Conservation (phyloP, 345 rosid genomes). For the Triadica sebifera region DNA sequence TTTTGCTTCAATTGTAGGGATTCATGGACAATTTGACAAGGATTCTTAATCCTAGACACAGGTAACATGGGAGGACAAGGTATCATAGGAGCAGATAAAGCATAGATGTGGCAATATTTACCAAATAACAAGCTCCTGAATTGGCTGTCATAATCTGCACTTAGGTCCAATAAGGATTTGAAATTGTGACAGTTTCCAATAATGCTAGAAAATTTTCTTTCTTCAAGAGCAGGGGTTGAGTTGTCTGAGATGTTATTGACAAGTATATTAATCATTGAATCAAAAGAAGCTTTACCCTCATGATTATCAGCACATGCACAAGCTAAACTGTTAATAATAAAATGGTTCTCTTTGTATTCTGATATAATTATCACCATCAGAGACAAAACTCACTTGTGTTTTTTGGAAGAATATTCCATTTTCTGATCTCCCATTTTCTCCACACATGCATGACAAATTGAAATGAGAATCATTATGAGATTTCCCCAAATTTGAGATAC, state of each 20-base stretch:
- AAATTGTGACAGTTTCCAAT: constrained; percentile 10
- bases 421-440: constrained; percentile 17
- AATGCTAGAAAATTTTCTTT: constrained; percentile 16
- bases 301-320: constrained; percentile 9
- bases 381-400: background rate
- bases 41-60: constrained; percentile 12
- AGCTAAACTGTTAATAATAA: constrained; percentile 6
- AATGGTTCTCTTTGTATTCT: constrained; percentile 19
- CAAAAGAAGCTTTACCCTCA: constrained; percentile 6
- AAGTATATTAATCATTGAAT: background rate
- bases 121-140: constrained; percentile 19
- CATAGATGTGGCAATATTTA: constrained; percentile 13
- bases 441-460: background rate
- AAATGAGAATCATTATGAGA: constrained; percentile 1
- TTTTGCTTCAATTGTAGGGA: constrained; percentile 17
- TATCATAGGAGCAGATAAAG: background rate
- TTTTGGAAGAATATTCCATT: constrained; percentile 9
- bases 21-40: constrained; percentile 15
- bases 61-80: constrained; percentile 9
- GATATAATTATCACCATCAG: background rate
- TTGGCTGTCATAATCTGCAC: constrained; percentile 27
- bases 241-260: background rate
- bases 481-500: background rate
- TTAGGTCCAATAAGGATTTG: constrained; percentile 28
- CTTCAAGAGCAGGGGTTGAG: constrained; percentile 9